These are phyloP conservation scores for Neofusicoccum ribis DNA, from an alignment of 2,329 filamentous ascomycete species.

Conservation along the genomic window DNA sequence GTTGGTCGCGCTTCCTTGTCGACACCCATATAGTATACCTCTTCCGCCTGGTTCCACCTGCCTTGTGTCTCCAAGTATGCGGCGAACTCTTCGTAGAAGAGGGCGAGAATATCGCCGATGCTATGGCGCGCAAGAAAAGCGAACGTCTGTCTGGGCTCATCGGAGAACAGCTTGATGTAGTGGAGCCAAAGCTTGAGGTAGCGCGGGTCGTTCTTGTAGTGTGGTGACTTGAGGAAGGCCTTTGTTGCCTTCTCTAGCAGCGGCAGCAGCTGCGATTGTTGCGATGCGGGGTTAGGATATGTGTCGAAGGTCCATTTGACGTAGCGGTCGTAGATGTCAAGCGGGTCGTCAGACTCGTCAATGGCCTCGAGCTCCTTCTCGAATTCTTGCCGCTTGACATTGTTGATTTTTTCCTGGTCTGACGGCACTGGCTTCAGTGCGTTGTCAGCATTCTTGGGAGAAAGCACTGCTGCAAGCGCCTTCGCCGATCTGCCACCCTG, in stretches of 20 bases:
- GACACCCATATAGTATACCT: slow-evolving; percentile 88
- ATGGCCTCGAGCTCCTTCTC: slow-evolving; percentile 79
- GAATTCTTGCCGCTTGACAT: slow-evolving; percentile 77
- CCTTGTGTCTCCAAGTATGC: slow-evolving; percentile 84
- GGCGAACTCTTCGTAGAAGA: slow-evolving; percentile 97
- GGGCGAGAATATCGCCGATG: slow-evolving; percentile 81
- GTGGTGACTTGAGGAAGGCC: slow-evolving; percentile 75
- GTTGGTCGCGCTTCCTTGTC: slow-evolving; percentile 82
- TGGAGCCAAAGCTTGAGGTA: slow-evolving; percentile 93
- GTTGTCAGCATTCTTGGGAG: slow-evolving; percentile 55
- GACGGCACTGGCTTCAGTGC: slow-evolving; percentile 52
- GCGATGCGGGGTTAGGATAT: slow-evolving; percentile 89
- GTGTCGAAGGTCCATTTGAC: slow-evolving; percentile 95
- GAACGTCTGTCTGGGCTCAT: slow-evolving; percentile 89
- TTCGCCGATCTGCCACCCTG: slow-evolving; percentile 86
- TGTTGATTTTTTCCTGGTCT: slow-evolving; percentile 73
- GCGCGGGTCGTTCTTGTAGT: slow-evolving; percentile 93
- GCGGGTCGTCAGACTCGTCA: slow-evolving; percentile 86
- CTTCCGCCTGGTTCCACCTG: slow-evolving; percentile 87
- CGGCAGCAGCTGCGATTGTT: slow-evolving; percentile 84
- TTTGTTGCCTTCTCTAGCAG: slow-evolving; percentile 93
- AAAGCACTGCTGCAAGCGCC: slow-evolving; percentile 81
- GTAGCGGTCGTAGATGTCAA: slow-evolving; percentile 95
- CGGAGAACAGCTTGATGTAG: slow-evolving; percentile 90
- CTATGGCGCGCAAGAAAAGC: slow-evolving; percentile 85